Evolutionary conservation across 345 rosid species (phyloP).

Genomic region (Laguncularia racemosa): DNA sequence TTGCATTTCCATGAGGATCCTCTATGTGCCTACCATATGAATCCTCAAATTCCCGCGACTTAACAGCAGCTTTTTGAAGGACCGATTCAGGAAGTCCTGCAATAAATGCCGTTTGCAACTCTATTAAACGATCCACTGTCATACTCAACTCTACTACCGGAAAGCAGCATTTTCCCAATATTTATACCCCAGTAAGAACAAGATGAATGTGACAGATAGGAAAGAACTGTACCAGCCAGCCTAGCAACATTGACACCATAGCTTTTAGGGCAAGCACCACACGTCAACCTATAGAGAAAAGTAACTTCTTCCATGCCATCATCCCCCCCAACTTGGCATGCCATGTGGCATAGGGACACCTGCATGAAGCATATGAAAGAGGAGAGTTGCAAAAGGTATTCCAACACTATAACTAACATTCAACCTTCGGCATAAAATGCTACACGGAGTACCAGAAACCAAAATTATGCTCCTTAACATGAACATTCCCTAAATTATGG

Average conservation of each 20-base stretch:
- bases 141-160: not conserved
- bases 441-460: too few species aligned
- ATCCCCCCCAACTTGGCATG: constrained; percentile 67
- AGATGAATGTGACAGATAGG: not conserved
- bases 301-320: constrained; percentile 78
- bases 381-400: not conserved
- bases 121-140: not conserved
- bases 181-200: constrained; percentile 1
- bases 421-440: too few species aligned
- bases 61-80: constrained; percentile 54
- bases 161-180: not conserved
- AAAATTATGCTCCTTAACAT: too few species aligned
- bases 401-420: not conserved
- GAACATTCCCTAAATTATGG: too few species aligned
- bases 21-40: constrained; percentile 35
- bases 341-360: constrained; percentile 96
- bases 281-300: constrained; percentile 72
- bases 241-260: constrained; percentile 96
- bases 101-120: constrained; percentile 4
- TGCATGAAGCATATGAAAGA: constrained; percentile 9
- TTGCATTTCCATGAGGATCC: constrained; percentile 7
- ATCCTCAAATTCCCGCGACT: constrained; percentile 68
- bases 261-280: constrained; percentile 95
- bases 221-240: constrained; percentile 60
- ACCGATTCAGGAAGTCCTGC: constrained; percentile 71